Percentiles rank a stretch among this genome's conserved stretches.
Conservation (phyloP, 306 rosid genomes). For the Vicia sativa region DNA sequence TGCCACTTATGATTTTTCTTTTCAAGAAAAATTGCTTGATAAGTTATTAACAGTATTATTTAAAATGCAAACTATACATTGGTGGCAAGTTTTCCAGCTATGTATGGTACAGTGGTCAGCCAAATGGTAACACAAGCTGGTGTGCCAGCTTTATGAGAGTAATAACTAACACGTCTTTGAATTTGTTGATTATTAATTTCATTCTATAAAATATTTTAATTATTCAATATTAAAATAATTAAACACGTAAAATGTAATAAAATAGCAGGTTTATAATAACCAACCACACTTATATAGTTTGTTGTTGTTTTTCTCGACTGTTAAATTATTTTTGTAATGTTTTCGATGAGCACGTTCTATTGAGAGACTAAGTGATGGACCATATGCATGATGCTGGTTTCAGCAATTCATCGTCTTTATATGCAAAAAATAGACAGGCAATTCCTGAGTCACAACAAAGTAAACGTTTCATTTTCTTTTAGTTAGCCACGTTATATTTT, state of each 20-base stretch:
- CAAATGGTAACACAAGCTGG: slow-evolving; percentile 6
- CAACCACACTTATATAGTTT: slow-evolving; percentile 24
- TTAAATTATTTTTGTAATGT: not conserved
- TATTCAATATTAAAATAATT: not conserved
- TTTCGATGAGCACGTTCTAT: not conserved
- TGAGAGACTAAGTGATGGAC: slow-evolving; percentile 40
- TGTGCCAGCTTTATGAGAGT: slow-evolving; percentile 13
- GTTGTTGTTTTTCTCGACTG: too few species aligned
- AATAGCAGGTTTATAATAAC: slow-evolving; percentile 35
- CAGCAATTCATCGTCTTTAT: slow-evolving; percentile 27
- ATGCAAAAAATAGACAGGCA: slow-evolving; percentile 38
- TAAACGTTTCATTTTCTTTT: slow-evolving; percentile 24
- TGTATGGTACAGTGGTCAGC: not conserved
- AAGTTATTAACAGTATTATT: not conserved
- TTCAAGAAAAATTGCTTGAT: not conserved
- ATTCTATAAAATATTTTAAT: slow-evolving; percentile 1
- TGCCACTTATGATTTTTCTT: not conserved
- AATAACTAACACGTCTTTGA: slow-evolving; percentile 23
- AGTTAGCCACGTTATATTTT: not conserved
- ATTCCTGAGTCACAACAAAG: slow-evolving; percentile 43
- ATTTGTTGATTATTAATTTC: not conserved
- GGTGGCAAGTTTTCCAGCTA: slow-evolving; percentile 25
- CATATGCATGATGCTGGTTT: slow-evolving; percentile 27
- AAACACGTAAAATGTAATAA: slow-evolving; percentile 14
- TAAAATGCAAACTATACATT: slow-evolving; percentile 2